These are phyloP conservation scores for Fusarium verticillioides DNA, from an alignment of 2,329 filamentous ascomycete genomes.

Conservation along the genomic window DNA sequence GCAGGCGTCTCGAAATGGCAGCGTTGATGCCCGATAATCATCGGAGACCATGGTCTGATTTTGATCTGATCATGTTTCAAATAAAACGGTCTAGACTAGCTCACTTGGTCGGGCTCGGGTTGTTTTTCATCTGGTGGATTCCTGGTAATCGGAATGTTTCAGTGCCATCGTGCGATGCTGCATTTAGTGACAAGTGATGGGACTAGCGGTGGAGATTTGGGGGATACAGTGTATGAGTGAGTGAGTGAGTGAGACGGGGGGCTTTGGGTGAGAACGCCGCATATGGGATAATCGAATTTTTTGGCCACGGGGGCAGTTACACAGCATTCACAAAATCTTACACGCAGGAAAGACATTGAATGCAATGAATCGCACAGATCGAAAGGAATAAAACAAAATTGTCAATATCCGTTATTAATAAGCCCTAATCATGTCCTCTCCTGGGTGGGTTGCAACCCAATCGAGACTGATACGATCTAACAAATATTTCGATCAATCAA, in stretches of 20 bases:
- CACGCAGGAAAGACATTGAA: background rate
- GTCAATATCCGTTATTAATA: fast-evolving
- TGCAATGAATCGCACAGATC: background rate
- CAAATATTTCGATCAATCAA: background rate
- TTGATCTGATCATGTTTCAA: background rate
- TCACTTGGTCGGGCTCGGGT: no score
- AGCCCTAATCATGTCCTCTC: background rate
- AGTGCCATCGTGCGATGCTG: background rate
- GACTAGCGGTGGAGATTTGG: background rate
- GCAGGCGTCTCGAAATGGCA: background rate
- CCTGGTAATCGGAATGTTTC: background rate
- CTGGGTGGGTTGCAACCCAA: background rate
- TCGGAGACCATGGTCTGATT: background rate
- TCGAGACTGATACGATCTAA: background rate
- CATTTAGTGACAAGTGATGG: background rate
- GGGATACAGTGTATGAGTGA: no score
- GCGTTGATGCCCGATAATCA: background rate
- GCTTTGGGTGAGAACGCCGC: background rate
- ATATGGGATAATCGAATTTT: background rate
- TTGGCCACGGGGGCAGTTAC: background rate
- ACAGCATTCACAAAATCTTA: background rate
- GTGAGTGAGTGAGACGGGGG: background rate
- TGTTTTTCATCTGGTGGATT: background rate
- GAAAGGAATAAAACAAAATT: no score
- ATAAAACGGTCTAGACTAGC: background rate